Percentiles rank a stretch among this genome's conserved stretches.
These are phyloP conservation scores for Aspergillus ellipticus DNA, from an alignment of 495 filamentous ascomycete species.

Conservation along the genomic window DNA sequence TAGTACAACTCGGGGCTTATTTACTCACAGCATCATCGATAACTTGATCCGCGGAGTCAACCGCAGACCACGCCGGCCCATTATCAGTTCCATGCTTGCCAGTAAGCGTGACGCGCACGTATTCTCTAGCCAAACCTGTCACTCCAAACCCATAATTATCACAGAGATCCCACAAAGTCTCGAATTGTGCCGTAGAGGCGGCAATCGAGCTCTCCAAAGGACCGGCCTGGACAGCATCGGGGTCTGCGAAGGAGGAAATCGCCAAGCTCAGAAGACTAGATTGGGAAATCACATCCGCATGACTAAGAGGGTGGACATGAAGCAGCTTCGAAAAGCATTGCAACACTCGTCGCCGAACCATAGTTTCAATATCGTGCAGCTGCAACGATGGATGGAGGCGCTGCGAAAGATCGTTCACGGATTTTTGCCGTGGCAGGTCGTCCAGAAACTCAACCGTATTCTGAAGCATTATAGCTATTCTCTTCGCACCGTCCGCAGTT, in stretches of 20 bases:
- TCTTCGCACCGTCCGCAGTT: slow-evolving; percentile 90
- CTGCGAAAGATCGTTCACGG: slow-evolving; percentile 81
- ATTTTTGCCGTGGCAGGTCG: slow-evolving; percentile 76
- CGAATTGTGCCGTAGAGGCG: slow-evolving; percentile 83
- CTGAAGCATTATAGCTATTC: slow-evolving; percentile 91
- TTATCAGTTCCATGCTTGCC: slow-evolving; percentile 61
- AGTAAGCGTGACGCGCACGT: slow-evolving; percentile 65
- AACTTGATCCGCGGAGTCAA: slow-evolving; percentile 59
- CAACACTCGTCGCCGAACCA: slow-evolving; percentile 88
- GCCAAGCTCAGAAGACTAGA: slow-evolving; percentile 92
- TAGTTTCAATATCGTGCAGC: slow-evolving; percentile 84
- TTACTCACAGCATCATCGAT: slow-evolving; percentile 63
- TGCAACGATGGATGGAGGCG: slow-evolving; percentile 83
- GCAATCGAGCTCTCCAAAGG: slow-evolving; percentile 91
- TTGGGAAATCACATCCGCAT: slow-evolving; percentile 80
- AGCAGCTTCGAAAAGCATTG: slow-evolving; percentile 93
- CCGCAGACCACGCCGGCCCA: slow-evolving; percentile 57
- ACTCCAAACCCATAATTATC: slow-evolving; percentile 95
- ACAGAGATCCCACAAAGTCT: slow-evolving; percentile 88
- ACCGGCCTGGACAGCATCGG: slow-evolving; percentile 78
- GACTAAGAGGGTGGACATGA: slow-evolving; percentile 73
- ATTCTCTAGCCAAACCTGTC: slow-evolving; percentile 76
- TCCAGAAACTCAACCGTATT: slow-evolving; percentile 87
- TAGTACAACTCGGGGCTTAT: background rate
- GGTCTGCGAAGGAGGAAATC: slow-evolving; percentile 87